Evolutionary conservation across 345 rosid genomes (phyloP), one percentile per base, ranked within the genome.

Genomic region (Salix caprea): DNA sequence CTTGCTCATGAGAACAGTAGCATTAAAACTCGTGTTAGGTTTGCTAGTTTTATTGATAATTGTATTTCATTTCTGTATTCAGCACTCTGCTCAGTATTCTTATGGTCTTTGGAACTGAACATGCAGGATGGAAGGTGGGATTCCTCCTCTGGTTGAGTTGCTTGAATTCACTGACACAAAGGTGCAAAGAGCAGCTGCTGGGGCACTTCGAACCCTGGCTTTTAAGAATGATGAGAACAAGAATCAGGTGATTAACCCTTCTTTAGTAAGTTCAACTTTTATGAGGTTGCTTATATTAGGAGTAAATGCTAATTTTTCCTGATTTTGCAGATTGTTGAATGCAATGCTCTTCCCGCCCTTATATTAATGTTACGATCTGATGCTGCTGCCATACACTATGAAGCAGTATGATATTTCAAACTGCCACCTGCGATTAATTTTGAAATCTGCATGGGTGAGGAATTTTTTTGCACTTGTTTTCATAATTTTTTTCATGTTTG

Each of bases 111-210:
- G 65, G 71, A 71, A 28, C 54, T 74, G 76, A 75, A 79, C 70
- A 44, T 71, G 71, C 92, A 96, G 99, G 92, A 74, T 75, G 89
- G 96, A 93, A 86, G 96, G 97, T 23, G 99, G 98, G 66, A 94
- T 96, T 79, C 99, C 97, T 30, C 98, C 99, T 68, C 91, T 96
- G 6, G 99, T 94, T 28, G 98, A 94, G 78, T 87, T 96, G 88
- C 97, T 96, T 76, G 97, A 91, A 75, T 92, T 88, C 84, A 75
- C 86, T 71, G 99, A 92, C 76, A 78, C 91, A 37, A 96, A 96
- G 82, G 98, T 96, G 82, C 98, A 96, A 82, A 92, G 99, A 88
- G 97, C 99, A 80, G 95, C 99, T 79, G 99, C 97, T 58, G 99
- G 98, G 74, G 97, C 99, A 64, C 76, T 96, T 81, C 88, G 99